These are phyloP conservation scores for Fragilaria radians DNA, from an alignment of 108 stramenopile species.

Conservation along the genomic window DNA sequence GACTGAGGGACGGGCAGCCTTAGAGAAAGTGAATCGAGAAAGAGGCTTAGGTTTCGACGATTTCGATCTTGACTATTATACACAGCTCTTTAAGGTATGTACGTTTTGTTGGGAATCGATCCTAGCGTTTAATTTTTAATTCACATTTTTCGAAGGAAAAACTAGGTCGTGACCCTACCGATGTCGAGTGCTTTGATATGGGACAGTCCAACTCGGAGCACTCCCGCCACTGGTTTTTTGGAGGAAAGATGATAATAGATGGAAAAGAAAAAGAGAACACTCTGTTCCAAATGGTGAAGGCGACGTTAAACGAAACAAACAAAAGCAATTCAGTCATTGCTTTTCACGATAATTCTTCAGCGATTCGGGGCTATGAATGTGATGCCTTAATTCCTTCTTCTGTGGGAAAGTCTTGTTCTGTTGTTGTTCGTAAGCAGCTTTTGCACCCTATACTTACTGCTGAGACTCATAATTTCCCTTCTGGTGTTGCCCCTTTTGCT, in stretches of 20 bases:
- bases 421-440: constrained; percentile 46
- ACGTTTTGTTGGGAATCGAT: constrained; percentile 1
- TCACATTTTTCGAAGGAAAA: constrained; percentile 50
- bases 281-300: constrained; percentile 98
- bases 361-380: constrained; percentile 86
- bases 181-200: constrained; percentile 99
- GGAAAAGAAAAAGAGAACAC: constrained; percentile 88
- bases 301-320: constrained; percentile 73
- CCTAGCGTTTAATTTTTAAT: not conserved
- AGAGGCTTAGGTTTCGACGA: constrained; percentile 96
- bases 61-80: constrained; percentile 97
- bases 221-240: constrained; percentile 99
- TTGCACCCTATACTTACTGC: constrained; percentile 97
- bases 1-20: constrained; percentile 81
- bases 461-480: constrained; percentile 99
- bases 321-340: constrained; percentile 94
- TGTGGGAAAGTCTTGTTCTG: constrained; percentile 45
- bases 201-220: constrained; percentile 98
- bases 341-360: constrained; percentile 96
- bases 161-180: constrained; percentile 93
- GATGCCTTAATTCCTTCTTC: constrained; percentile 49
- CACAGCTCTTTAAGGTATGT: constrained; percentile 88
- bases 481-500: constrained; percentile 97
- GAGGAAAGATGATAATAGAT: constrained; percentile 97
- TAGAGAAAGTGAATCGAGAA: constrained; percentile 87